Conservation (phyloP, 2,329 filamentous ascomycete species). For the Didymella pinodella region DNA sequence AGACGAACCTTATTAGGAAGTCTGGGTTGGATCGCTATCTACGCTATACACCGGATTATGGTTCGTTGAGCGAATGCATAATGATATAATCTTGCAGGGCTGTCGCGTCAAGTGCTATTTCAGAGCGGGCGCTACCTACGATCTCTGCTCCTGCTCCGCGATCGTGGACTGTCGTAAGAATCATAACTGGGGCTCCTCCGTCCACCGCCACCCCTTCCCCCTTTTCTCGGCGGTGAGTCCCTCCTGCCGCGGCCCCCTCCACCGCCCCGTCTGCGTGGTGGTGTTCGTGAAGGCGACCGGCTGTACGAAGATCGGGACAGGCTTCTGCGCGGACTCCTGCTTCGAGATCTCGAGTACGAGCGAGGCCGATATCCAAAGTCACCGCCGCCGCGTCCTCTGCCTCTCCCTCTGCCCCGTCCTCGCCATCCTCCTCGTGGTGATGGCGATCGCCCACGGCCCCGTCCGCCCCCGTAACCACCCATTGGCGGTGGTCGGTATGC, state of each 20-base stretch:
- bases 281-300: conserved; percentile 48
- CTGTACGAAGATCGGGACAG: conserved; percentile 53
- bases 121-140: conserved; percentile 20
- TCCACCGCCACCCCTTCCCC: conserved; percentile 58
- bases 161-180: conserved; percentile 66
- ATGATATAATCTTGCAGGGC: no score
- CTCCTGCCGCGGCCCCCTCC: conserved; percentile 43
- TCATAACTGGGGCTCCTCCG: conserved; percentile 69
- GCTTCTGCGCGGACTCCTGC: conserved; percentile 53
- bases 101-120: no score
- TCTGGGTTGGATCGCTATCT: no score
- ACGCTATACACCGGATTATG: no score
- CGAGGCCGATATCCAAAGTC: conserved; percentile 37
- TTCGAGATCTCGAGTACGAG: conserved; percentile 49
- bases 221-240: conserved; percentile 54
- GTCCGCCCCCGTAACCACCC: conserved; percentile 34
- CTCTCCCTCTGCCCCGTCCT: conserved; percentile 47
- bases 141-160: conserved; percentile 53
- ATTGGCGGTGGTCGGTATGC: conserved; percentile 50
- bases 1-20: no score
- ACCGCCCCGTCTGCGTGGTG: conserved; percentile 37
- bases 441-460: conserved; percentile 41
- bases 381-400: conserved; percentile 47
- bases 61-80: no score
- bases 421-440: conserved; percentile 51